phyloP scores from a whole-genome alignment of 495 filamentous ascomycete genomes.

The Coniosporium apollinis region DNA sequence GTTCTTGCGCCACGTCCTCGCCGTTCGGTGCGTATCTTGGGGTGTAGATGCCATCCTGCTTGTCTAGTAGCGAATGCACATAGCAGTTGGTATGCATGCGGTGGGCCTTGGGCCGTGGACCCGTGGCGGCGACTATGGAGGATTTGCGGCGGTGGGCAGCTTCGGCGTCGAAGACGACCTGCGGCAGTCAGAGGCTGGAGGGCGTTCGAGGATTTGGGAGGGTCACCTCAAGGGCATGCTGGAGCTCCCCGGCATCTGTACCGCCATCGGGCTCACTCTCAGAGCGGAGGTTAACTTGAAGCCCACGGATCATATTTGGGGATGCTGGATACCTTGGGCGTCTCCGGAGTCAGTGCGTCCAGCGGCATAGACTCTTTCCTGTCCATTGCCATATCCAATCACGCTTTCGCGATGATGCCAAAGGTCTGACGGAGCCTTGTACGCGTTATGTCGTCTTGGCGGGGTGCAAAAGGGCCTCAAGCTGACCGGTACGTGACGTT shows the following conservation, averaged over 20 bases:
- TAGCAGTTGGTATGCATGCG: constrained; percentile 54
- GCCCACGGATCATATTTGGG: neutral
- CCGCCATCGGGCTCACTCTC: constrained; percentile 4
- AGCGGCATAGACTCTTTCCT: neutral
- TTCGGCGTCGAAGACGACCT: constrained; percentile 62
- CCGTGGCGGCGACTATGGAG: constrained; percentile 52
- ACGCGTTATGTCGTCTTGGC: no score
- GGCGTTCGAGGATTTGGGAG: no score
- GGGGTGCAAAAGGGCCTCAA: no score
- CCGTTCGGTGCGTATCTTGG: constrained; percentile 10
- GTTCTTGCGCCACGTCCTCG: constrained; percentile 12
- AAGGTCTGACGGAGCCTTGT: no score
- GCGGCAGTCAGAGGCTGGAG: constrained; percentile 5
- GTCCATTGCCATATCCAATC: no score
- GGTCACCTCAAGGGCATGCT: constrained; percentile 15
- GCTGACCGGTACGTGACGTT: no score
- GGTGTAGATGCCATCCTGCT: constrained; percentile 19
- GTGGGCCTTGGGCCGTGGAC: constrained; percentile 20
- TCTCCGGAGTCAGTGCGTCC: no score
- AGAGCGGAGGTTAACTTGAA: constrained; percentile 3
- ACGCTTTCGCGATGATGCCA: no score
- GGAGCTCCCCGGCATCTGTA: constrained; percentile 8
- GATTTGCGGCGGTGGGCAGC: constrained; percentile 70
- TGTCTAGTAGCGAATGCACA: constrained; percentile 60
- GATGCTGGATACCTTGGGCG: no score